phyloP scores from a whole-genome alignment of 2,329 filamentous ascomycete species.

The Neonectria punicea region DNA sequence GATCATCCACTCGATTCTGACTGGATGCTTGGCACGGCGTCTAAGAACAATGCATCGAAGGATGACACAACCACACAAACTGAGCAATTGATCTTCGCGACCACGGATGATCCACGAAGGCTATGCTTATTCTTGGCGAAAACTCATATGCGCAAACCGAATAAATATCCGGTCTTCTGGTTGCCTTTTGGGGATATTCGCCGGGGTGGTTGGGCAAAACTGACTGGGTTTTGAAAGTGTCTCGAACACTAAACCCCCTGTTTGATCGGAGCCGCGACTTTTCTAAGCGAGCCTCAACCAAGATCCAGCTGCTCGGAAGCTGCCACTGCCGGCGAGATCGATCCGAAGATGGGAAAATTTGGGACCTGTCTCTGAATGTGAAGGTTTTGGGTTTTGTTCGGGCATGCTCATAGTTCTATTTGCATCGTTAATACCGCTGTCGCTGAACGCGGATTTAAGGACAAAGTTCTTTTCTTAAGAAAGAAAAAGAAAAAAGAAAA shows the following conservation, averaged over 20 bases:
- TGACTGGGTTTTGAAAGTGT: conserved; percentile 39
- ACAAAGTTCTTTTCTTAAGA: too few species aligned
- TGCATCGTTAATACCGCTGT: background rate
- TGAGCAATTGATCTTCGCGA: background rate
- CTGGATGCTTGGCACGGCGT: background rate
- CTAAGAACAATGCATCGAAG: background rate
- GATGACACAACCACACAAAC: background rate
- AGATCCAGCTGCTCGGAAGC: conserved; percentile 34
- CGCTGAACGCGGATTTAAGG: background rate
- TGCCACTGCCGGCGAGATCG: conserved; percentile 28
- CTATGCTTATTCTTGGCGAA: background rate
- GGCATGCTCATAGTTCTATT: background rate
- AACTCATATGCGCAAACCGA: background rate
- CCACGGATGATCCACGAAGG: background rate
- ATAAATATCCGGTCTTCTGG: background rate
- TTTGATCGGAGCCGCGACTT: conserved; percentile 28
- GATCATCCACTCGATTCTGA: background rate
- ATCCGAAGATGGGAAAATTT: background rate
- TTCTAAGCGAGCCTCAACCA: conserved; percentile 33
- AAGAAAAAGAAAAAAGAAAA: too few species aligned
- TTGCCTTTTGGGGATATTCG: background rate
- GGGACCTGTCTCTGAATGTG: background rate
- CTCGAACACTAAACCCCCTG: conserved; percentile 36
- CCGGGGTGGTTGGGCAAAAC: conserved; percentile 20
- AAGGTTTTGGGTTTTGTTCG: background rate